Evolutionary conservation across 2,329 filamentous ascomycete species (phyloP).

Genomic region (Alternaria rosae): DNA sequence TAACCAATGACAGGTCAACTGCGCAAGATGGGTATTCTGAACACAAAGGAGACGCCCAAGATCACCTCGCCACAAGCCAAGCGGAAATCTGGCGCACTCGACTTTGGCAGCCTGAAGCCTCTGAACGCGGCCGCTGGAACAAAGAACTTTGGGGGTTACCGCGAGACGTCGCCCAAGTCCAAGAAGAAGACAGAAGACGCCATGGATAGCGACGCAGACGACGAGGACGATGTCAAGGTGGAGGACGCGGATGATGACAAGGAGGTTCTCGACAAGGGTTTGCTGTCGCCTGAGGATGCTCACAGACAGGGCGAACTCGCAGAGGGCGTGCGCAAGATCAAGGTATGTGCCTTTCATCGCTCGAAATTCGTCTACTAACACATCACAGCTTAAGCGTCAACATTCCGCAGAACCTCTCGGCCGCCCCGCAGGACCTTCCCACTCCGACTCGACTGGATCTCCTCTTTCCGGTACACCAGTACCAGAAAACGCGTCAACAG

Average conservation of each 20-base stretch:
- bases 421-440: conserved; percentile 35
- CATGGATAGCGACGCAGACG: conserved; percentile 81
- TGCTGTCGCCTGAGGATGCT: conserved; percentile 73
- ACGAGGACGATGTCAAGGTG: conserved; percentile 71
- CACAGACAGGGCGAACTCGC: conserved; percentile 76
- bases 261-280: conserved; percentile 61
- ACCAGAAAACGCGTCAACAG: conserved; percentile 20
- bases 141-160: conserved; percentile 88
- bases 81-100: conserved; percentile 80
- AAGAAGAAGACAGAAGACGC: conserved; percentile 62
- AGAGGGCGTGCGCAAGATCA: conserved; percentile 82
- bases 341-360: conserved; percentile 65
- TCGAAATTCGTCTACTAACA: conserved; percentile 23
- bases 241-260: conserved; percentile 65
- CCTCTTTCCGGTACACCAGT: conserved; percentile 37
- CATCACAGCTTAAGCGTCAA: conserved; percentile 75
- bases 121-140: conserved; percentile 81
- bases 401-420: conserved; percentile 75
- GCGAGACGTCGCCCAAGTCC: conserved; percentile 64
- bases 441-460: conserved; percentile 35
- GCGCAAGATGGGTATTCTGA: conserved; percentile 92
- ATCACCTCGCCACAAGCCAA: conserved; percentile 69
- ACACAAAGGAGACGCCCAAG: conserved; percentile 68
- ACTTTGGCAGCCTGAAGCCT: conserved; percentile 84
- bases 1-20: conserved; percentile 73